Evolutionary conservation across 2,329 filamentous ascomycete species (phyloP), one percentile per base, ranked within the genome.

Genomic region (Aspergillus hortae): DNA sequence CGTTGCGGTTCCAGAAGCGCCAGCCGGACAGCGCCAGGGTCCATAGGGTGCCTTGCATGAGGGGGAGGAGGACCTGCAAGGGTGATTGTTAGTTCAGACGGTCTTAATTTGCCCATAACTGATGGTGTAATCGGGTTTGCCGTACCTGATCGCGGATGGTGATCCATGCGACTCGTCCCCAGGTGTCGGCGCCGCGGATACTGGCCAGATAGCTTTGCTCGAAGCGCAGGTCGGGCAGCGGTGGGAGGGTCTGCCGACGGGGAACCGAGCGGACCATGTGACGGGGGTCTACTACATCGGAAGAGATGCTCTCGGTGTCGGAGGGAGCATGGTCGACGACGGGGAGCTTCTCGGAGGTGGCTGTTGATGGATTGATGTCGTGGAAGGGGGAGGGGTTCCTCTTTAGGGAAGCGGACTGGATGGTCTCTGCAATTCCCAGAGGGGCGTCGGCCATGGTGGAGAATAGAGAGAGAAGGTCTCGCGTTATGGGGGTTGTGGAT

Each of bases 201-300:
- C 91, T 95, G 63, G 89, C 87, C 50, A 99, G 81, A 72, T 99
- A 99, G 79, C 92, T 96, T 80, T 99, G 94, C 76, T 99, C 94
- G 74, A 97, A 97, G 41, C 94, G 84, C 60, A 99, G 77, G 74
- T 99, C 94, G 4, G 85, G 85, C 44, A 88, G 69, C 3, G 84
- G 84, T 44, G 92, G 91, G 66, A 96, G 81, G n/a, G 67, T 68
- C 30, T 69, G 63, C 12, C 70, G 68, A 14, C 74, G 69, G 11
- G 67, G 60, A 4, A 67, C 52, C 3, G 71, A 68, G 30, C 64
- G 67, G 46, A 74, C 61, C 30, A 67, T 66, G 6, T 64, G 67
- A 42, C 58, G 65, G 12, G 62, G 64, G 48, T 74, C 67, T 38
- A 77, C 67, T 41, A 83, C 70, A 48, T 77, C 74, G 50, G 78